Base-by-base conservation (phyloP, 1,139 yeast species). In the Blastobotrys aristatus region DNA sequence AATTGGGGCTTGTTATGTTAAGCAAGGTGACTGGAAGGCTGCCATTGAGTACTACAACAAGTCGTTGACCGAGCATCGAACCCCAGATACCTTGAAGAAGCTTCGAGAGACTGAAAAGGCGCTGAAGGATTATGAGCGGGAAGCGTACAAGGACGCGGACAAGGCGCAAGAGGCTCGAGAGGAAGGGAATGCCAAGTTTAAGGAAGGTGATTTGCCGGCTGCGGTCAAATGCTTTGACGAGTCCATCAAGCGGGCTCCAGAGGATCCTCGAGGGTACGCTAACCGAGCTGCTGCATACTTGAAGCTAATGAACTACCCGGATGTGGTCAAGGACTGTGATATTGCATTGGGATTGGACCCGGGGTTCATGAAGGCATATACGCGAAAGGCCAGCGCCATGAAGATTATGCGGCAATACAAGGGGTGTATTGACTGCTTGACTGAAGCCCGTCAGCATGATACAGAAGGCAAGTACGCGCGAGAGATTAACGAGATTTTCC, bases 271-370 rank as follows among this genome's bases (percentile, higher is more conserved):
- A 69, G 98, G 97, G 48, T 94, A 90, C 69, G 89, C 96, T 40
- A 94, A 94, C 73, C 85, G 98, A 70, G 98, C 99, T 47, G 98
- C 98, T 36, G 96, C 96, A 1, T 79, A 85, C 64, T 82, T 95
- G 46, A 94, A 94, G 69, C 78, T 94, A 57, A 81, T 92, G 84
- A 87, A 97, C 17, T 92, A 90, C 85, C 97, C 97, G 33, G 98
- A 90, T 60, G 97, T 96, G 13, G 82, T 94, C 53, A 77, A 77
- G 61, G 99, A 94, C 70, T 89, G 97, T 73, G 87, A 92, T 64
- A 67, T 71, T 53, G 99, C 98, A 41, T 87, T 94, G 60, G 80
- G 78, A 63, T 79, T 82, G 61, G 98, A 94, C 68, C 95, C 96
- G 46, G 68, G 71, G 21, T 94, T 92, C 67, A 77, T 92, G 63